A percentile compares a stretch with the other conserved stretches of the same genome.
These are phyloP conservation scores for Zymoseptoria pseudotritici DNA, from an alignment of 2,329 filamentous ascomycete species.

Conservation along the genomic window DNA sequence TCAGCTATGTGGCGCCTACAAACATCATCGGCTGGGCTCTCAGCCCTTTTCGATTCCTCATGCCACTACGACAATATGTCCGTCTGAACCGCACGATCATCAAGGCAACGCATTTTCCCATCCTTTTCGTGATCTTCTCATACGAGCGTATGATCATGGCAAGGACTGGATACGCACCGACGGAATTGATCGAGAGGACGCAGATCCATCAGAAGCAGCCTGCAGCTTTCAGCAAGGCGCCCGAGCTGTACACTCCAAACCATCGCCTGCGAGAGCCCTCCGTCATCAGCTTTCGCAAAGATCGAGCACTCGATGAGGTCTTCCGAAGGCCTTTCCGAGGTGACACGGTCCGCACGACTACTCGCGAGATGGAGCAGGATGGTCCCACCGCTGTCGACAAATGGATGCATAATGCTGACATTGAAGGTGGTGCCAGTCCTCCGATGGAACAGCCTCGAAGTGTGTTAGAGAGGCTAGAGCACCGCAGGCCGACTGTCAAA, in stretches of 20 bases:
- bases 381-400: conserved; percentile 74
- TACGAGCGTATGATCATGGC: conserved; percentile 80
- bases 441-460: conserved; percentile 55
- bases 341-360: conserved; percentile 51
- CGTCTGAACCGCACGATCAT: conserved; percentile 84
- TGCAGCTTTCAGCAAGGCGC: conserved; percentile 25
- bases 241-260: conserved; percentile 63
- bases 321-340: conserved; percentile 64
- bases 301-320: conserved; percentile 82
- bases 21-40: conserved; percentile 89
- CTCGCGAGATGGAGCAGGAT: conserved; percentile 39
- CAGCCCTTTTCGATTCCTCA: conserved; percentile 70
- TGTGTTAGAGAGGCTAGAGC: conserved; percentile 52
- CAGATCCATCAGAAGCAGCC: conserved; percentile 22
- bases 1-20: conserved; percentile 85
- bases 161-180: conserved; percentile 69
- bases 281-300: conserved; percentile 80
- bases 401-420: conserved; percentile 72
- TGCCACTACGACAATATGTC: conserved; percentile 76
- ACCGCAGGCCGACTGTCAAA: conserved; percentile 45
- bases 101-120: conserved; percentile 81
- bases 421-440: conserved; percentile 47
- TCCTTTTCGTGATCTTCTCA: conserved; percentile 76
- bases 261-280: conserved; percentile 63
- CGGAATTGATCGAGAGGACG: conserved; percentile 73